These are phyloP conservation scores for Haplosporangium gracile DNA, from an alignment of 192 early-diverging fungal species.

Conservation along the genomic window DNA sequence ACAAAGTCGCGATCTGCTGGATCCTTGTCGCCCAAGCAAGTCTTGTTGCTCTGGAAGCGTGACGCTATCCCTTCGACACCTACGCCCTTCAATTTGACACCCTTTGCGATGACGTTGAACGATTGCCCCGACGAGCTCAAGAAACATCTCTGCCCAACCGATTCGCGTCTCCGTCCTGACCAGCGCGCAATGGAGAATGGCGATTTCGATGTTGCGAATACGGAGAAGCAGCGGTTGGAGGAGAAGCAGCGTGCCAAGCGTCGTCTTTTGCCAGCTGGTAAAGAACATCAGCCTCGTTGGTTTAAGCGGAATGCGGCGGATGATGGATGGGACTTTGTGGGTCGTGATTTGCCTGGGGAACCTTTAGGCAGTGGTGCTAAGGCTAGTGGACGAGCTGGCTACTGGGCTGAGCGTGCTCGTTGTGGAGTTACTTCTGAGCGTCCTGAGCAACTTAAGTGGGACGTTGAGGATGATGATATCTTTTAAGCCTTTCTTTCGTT, in stretches of 20 bases:
- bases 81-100: conserved; percentile 81
- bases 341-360: conserved; percentile 61
- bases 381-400: conserved; percentile 76
- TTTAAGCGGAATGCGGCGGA: conserved; percentile 70
- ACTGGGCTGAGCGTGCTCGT: conserved; percentile 76
- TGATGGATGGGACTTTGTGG: conserved; percentile 56
- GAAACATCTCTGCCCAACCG: conserved; percentile 78
- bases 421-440: conserved; percentile 54
- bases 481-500: conserved; percentile 41
- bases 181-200: conserved; percentile 90
- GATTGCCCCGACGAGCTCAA: conserved; percentile 70
- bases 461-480: conserved; percentile 61
- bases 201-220: conserved; percentile 81
- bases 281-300: conserved; percentile 78
- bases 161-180: conserved; percentile 88
- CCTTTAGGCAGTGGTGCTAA: conserved; percentile 75
- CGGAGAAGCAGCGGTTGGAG: conserved; percentile 81
- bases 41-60: conserved; percentile 75
- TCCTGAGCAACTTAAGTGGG: conserved; percentile 57
- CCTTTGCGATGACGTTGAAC: conserved; percentile 84
- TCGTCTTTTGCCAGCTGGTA: conserved; percentile 66
- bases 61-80: conserved; percentile 62
- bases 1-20: conserved; percentile 30
- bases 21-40: conserved; percentile 52
- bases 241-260: conserved; percentile 79